phyloP scores from a whole-genome alignment of 2,329 filamentous ascomycete species.

The Arthroderma sp. region DNA sequence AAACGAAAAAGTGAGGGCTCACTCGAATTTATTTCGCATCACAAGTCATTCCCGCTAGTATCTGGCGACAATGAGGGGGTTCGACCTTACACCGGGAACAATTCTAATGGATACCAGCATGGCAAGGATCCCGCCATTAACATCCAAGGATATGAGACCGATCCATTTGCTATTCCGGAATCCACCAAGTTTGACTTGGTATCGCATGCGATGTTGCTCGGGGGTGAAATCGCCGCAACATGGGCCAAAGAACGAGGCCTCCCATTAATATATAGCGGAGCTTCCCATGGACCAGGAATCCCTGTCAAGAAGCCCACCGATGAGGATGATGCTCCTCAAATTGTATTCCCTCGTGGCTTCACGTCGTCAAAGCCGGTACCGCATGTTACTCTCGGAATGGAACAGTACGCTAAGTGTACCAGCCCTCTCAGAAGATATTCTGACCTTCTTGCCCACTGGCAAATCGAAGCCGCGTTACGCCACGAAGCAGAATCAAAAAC shows the following conservation, averaged over 20 bases:
- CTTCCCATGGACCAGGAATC: constrained; percentile 18
- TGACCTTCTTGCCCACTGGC: constrained; percentile 50
- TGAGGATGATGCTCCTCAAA: constrained; percentile 22
- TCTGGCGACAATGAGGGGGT: constrained; percentile 14
- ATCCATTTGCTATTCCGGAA: constrained; percentile 27
- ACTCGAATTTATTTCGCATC: constrained; percentile 19
- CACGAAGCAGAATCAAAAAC: constrained; percentile 38
- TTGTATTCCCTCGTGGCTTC: constrained; percentile 22
- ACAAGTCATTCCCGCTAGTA: constrained; percentile 12
- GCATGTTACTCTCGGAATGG: constrained; percentile 39
- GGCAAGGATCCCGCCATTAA: constrained; percentile 28
- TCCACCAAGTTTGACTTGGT: constrained; percentile 28
- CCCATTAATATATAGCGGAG: constrained; percentile 37
- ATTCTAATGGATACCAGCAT: constrained; percentile 14
- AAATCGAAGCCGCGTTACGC: constrained; percentile 49
- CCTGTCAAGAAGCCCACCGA: constrained; percentile 23
- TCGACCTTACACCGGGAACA: constrained; percentile 19
- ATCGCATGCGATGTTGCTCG: constrained; percentile 43
- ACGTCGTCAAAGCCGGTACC: constrained; percentile 34
- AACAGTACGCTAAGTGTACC: constrained; percentile 44
- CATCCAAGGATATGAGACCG: constrained; percentile 15
- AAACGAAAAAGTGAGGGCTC: constrained; percentile 27
- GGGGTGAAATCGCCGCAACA: constrained; percentile 35
- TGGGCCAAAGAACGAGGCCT: constrained; percentile 42
- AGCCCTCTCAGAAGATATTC: constrained; percentile 48